phyloP scores from a whole-genome alignment of 768 basidiomycete species.

The Clitopilus passeckerianus region DNA sequence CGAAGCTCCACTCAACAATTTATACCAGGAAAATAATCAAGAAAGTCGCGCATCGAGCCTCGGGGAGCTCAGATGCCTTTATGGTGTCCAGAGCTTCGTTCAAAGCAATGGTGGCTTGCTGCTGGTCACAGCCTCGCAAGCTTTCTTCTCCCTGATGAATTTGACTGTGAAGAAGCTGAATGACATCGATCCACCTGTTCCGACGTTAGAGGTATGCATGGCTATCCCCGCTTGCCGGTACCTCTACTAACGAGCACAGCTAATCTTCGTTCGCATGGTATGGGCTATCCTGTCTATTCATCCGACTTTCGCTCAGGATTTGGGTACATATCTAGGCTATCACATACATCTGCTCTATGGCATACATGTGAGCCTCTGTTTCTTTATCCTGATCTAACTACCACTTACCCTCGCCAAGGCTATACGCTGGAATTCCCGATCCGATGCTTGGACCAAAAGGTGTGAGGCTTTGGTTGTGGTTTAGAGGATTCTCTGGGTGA shows the following conservation, averaged over 20 bases:
- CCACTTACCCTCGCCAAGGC: constrained; percentile 14
- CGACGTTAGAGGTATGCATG: constrained; percentile 45
- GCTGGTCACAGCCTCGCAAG: constrained; percentile 50
- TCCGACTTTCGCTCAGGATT: background rate
- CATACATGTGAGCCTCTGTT: constrained; percentile 38
- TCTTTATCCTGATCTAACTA: background rate
- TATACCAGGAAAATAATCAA: background rate
- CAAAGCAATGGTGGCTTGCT: constrained; percentile 51
- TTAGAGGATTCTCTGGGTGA: constrained; percentile 63
- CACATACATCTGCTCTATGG: constrained; percentile 44
- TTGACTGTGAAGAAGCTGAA: constrained; percentile 61
- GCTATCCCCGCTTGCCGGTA: background rate
- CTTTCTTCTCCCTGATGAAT: constrained; percentile 59
- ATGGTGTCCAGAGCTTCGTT: constrained; percentile 4
- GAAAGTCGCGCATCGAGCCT: background rate
- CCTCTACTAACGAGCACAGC: constrained; percentile 18
- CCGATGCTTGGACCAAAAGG: constrained; percentile 68
- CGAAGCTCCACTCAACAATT: constrained; percentile 4
- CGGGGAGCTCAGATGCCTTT: constrained; percentile 1
- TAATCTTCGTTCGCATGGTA: constrained; percentile 60
- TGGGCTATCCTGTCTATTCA: constrained; percentile 4
- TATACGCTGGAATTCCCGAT: constrained; percentile 37
- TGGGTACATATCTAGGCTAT: constrained; percentile 30
- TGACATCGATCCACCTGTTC: constrained; percentile 50
- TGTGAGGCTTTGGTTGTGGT: constrained; percentile 50